Percentiles rank a stretch among this genome's conserved stretches.
phyloP scores from a whole-genome alignment of 495 filamentous ascomycete species.

The Venustampulla echinocandica region DNA sequence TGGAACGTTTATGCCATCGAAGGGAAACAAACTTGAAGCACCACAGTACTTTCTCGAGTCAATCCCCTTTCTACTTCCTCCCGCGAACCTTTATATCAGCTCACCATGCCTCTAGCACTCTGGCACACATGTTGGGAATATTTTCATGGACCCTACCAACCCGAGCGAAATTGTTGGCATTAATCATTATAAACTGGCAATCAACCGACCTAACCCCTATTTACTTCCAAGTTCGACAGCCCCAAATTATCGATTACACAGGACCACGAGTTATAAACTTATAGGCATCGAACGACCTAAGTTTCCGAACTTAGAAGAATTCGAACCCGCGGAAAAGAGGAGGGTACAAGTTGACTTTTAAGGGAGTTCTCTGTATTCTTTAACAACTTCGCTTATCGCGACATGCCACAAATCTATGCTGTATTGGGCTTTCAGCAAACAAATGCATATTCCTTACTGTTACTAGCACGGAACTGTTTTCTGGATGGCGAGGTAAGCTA shows the following conservation, averaged over 20 bases:
- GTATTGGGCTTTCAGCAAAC: background rate
- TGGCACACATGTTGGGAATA: background rate
- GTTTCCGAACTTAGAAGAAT: background rate
- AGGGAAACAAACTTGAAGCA: background rate
- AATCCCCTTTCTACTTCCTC: background rate
- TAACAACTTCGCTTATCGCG: background rate
- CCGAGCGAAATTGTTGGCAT: background rate
- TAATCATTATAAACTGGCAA: background rate
- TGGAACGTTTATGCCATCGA: background rate
- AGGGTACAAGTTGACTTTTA: background rate
- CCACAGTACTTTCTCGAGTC: background rate
- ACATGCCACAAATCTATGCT: background rate
- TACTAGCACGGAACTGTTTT: background rate
- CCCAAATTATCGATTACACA: background rate
- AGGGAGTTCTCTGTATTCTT: background rate
- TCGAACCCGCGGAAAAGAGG: background rate
- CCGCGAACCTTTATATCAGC: background rate
- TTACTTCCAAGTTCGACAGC: background rate
- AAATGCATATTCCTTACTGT: background rate
- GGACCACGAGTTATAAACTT: background rate
- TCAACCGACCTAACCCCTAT: background rate
- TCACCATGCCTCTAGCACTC: background rate
- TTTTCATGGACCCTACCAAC: background rate
- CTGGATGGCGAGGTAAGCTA: background rate
- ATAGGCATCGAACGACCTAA: background rate